Evolutionary conservation across 2,329 filamentous ascomycete species (phyloP).

Genomic region (Apiospora koreana): DNA sequence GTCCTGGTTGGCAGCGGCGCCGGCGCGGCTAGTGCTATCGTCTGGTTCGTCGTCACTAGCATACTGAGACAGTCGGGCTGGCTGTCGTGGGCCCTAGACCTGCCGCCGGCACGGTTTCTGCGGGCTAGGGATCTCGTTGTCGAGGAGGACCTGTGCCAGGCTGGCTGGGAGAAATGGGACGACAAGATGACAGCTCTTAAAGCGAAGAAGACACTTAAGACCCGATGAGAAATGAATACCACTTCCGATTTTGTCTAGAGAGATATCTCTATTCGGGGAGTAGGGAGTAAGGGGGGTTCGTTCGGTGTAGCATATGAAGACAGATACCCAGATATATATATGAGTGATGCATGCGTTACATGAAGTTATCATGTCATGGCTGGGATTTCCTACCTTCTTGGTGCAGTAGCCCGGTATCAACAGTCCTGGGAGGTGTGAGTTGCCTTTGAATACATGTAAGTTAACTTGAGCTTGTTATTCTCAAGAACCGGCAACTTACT

Average conservation of each 20-base stretch:
- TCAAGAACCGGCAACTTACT: too few relatives aligned
- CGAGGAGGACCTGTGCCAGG: conserved; percentile 85
- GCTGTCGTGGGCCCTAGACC: conserved; percentile 72
- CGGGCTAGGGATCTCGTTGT: conserved; percentile 82
- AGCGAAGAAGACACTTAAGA: conserved; percentile 35
- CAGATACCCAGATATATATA: neutral
- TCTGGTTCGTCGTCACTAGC: conserved; percentile 78
- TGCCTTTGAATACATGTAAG: neutral
- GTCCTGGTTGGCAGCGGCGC: conserved; percentile 78
- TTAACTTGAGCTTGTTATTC: neutral
- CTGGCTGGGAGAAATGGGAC: conserved; percentile 94
- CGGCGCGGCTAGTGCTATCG: conserved; percentile 69
- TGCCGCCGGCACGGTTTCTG: conserved; percentile 63
- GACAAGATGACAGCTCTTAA: conserved; percentile 40
- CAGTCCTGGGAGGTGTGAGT: neutral
- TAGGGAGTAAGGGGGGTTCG: neutral
- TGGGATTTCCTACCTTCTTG: neutral
- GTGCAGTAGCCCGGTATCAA: neutral
- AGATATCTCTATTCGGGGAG: neutral
- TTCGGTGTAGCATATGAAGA: neutral
- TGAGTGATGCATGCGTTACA: neutral
- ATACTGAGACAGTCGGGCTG: conserved; percentile 66
- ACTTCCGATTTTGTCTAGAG: neutral
- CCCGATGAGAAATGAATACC: conserved; percentile 12
- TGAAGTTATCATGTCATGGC: neutral